Evolutionary conservation across 345 rosid species (phyloP).

Genomic region (Nasturtium officinale): DNA sequence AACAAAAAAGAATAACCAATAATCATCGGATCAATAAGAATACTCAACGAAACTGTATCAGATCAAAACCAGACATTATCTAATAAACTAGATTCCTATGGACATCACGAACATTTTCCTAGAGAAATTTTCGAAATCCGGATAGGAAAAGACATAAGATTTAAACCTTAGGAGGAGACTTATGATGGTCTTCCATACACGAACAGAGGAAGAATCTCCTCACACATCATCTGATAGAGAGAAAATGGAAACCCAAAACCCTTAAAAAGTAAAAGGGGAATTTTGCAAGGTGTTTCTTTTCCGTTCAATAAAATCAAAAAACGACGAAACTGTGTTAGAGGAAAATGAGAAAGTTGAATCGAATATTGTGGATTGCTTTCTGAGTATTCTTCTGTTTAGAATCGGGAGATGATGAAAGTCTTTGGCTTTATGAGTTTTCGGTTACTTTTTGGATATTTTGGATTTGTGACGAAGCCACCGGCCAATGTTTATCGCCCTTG

Average conservation of each 20-base stretch:
- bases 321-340: conserved; percentile 18
- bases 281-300: conserved; percentile 17
- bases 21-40: background rate
- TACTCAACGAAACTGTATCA: conserved; percentile 4
- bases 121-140: background rate
- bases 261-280: conserved; percentile 8
- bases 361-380: conserved; percentile 32
- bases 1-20: background rate
- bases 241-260: conserved; percentile 23
- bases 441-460: conserved; percentile 21
- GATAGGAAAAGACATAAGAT: background rate
- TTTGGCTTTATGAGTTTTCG: conserved; percentile 27
- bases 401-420: conserved; percentile 23
- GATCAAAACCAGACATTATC: conserved; percentile 6
- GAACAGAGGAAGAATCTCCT: conserved; percentile 35
- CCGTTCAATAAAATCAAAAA: conserved; percentile 2
- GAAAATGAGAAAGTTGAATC: background rate
- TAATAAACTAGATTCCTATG: conserved; percentile 2
- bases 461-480: conserved; percentile 45
- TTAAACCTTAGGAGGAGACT: conserved; percentile 48
- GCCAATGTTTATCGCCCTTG: conserved; percentile 40
- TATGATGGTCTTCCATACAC: conserved; percentile 54
- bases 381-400: background rate
- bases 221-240: conserved; percentile 40
- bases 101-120: background rate